Base-by-base conservation (phyloP, 176 grass and related monocot species). In the Cenchrus fungigraminus region DNA sequence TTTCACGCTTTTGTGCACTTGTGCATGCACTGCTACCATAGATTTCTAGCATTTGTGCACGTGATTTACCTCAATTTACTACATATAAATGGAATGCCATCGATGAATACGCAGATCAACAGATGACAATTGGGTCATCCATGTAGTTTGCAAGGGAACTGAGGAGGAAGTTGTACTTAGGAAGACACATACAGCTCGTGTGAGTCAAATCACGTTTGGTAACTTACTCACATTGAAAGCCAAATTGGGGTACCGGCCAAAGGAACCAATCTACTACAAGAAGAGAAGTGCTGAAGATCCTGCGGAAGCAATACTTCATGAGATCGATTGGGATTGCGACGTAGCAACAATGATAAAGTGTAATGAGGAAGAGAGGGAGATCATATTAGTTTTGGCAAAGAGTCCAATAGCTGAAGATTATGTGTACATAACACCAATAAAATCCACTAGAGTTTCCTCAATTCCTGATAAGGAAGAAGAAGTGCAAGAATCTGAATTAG, bases 271-370 rank as follows among this genome's bases (percentile, higher is more conserved):
- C 45, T 50, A 72, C n/a, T 72, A 15, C n/a, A 72, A 50, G 45
- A 9, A 72, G 45, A 72, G 69, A 72, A 72, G 44, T 72, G 69
- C 5, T 72, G 69, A 72, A 51, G 46, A 47, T 72, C 69, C 20
- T 50, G n/a, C 4, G 8, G 7, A 16, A 70, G 17, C 67, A 45
- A 46, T 15, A 46, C 40, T 70, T n/a, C 37, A 70, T 70, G 67
- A 70, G 9, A 70, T 70, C 16, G 17, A 70, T 8, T 70, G 20
- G 17, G 40, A 63, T 31, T n/a, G 12, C 12, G 22, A 63, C 20
- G 60, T 5, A 63, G 11, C 3, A 63, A 0, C 10, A 3, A 63
- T 63, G 60, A 0, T 63, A 63, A 19, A 11, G 4, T 29, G 60
- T 29, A 9, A 63, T 22, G 25, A 63, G 60, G 60, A 31, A 4